Base-by-base conservation (phyloP, 495 filamentous ascomycete genomes). In the Filosporella fistucella region DNA sequence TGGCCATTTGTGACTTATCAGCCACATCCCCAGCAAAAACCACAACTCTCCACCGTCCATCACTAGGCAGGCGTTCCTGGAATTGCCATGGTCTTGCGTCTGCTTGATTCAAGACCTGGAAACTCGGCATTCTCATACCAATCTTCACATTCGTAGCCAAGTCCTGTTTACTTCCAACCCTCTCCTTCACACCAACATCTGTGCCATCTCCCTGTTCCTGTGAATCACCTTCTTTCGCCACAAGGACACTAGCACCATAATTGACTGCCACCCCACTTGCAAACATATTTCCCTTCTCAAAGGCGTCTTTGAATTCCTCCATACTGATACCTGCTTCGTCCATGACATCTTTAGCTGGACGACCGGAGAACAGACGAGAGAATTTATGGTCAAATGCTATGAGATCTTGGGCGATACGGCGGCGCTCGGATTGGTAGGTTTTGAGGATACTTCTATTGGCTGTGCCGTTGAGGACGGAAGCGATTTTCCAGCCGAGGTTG, bases 401-500 rank as follows among this genome's bases (percentile, higher is more conserved):
- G 5, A 91, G 73, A 45, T 86, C 77, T 44, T 85, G 73, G 3
- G 87, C 87, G 32, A 91, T 75, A 9, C 69, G 71, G 21, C 80
- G 75, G 4, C 87, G 74, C 56, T 91, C 87, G 0, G 68, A 63
- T 55, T 85, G 71, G 65, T 91, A 91, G 2, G 86, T 89, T 22
- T 69, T 67, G 3, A 91, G 69, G 17, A 90, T 69, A 0, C 69
- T 65, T 1, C 64, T 69, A 22, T 74, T 66, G 0, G 70, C 57
- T 33, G 76, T 67, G 14, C 68, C 75, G 21, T 76, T 76, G 41
- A 78, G 64, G 2, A 85, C 82, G 26, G 75, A 62, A 0, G 75
- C 72, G 18, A 90, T 67, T 61, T 90, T 90, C 85, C 85, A 89
- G 22, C 81, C 84, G 1, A 89, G 73, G 46, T 88, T 89, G 60